phyloP scores from a whole-genome alignment of 352 stramenopile genomes.

The Pythium apleroticum region DNA sequence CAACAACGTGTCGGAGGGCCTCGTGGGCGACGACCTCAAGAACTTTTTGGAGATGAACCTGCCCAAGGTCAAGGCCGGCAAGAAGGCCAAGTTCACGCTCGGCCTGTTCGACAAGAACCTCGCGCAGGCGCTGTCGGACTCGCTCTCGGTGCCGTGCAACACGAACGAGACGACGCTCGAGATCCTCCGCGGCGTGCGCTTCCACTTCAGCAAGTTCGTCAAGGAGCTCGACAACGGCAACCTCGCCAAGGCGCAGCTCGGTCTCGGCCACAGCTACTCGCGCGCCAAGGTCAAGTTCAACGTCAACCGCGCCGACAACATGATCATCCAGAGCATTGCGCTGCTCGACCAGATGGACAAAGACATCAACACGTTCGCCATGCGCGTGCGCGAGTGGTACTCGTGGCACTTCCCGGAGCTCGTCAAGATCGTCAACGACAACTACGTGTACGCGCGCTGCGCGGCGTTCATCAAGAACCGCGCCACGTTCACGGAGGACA shows the following conservation, averaged over 20 bases:
- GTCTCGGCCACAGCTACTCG: conserved; percentile 99
- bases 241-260: conserved; percentile 97
- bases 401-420: conserved; percentile 99
- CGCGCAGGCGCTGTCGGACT: conserved; percentile 95
- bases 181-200: conserved; percentile 95
- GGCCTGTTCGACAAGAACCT: conserved; percentile 94
- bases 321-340: conserved; percentile 99
- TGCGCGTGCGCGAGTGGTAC: conserved; percentile 99
- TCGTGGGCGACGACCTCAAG: conserved; percentile 93
- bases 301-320: conserved; percentile 99
- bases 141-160: conserved; percentile 92
- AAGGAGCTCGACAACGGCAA: conserved; percentile 96
- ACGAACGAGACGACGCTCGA: conserved; percentile 97
- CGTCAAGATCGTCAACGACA: conserved; percentile 99
- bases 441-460: conserved; percentile 98
- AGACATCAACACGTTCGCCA: conserved; percentile 99
- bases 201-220: conserved; percentile 98
- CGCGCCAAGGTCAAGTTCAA: conserved; percentile 99
- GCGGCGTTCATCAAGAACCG: conserved; percentile 97
- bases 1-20: conserved; percentile 97
- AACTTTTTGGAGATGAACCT: conserved; percentile 99
- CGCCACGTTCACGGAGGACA: conserved; percentile 76
- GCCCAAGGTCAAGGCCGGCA: conserved; percentile 94
- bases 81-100: conserved; percentile 89
- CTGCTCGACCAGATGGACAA: conserved; percentile 99